Base-by-base conservation (phyloP, 2,329 filamentous ascomycete species). In the Dendryphion nanum region DNA sequence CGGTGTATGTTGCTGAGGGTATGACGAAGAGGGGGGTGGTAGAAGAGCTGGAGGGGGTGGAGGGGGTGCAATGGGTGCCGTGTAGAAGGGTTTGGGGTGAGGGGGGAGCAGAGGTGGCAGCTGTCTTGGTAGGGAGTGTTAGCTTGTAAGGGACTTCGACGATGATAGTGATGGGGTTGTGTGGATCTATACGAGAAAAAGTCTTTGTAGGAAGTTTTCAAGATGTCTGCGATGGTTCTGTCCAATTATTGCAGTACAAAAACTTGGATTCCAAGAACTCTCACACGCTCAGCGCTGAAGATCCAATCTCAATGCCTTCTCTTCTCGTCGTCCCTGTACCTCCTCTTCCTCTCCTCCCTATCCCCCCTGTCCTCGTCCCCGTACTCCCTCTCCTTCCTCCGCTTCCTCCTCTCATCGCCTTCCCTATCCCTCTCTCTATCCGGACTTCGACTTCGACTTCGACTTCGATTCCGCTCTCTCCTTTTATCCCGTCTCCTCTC, bases 51-150 rank as follows among this genome's bases (percentile, higher is more conserved):
- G 8, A 8, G 23, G 23, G 23, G 24, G 35, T 36, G n/a, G 33
- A 30, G 15, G 52, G 59, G 4, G 44, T 56, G 37, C 48, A 54
- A 41, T 61, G 54, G 54, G 41, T 64, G 18, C 60, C 60, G 20
- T 66, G 62, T 47, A 23, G 43, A 37, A 28, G 51, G 32, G 57
- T 64, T 6, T 66, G 59, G 59, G 59, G 57, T 0, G 43, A 42
- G 18, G 44, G 34, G 2, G 57, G 58, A 18, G 40, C 39, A 23
- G 51, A 57, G 41, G 44, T 57, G 4, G 26, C 21, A 19, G 59
- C 40, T 7, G 52, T 60, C 31, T 14, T 62, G 8, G 51, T 64
- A 17, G 58, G 51, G 18, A 48, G 55, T 34, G 35, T 47, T 8
- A 53, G 54, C 44, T 39, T 32, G n/a, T n/a, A n/a, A n/a, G n/a